phyloP scores from a whole-genome alignment of 2,329 filamentous ascomycete species.

The Alternaria gansuensis region DNA sequence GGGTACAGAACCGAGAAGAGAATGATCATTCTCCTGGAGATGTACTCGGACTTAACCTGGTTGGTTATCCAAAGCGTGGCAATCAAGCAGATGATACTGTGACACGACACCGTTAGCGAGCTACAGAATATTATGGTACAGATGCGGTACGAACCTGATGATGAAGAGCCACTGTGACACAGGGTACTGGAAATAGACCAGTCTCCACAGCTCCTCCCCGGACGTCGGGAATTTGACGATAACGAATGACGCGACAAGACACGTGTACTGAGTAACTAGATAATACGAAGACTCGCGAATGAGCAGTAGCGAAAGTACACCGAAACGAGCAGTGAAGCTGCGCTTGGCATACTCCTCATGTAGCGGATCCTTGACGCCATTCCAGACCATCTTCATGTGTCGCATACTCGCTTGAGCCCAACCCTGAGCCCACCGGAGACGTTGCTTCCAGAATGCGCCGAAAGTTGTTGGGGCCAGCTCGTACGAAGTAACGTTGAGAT shows the following conservation, averaged over 20 bases:
- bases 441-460: conserved; percentile 60
- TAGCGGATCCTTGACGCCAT: conserved; percentile 48
- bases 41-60: conserved; percentile 58
- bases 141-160: conserved; percentile 50
- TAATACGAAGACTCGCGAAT: conserved; percentile 60
- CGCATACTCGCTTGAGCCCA: conserved; percentile 60
- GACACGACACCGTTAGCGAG: conserved; percentile 26
- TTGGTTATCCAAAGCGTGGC: conserved; percentile 60
- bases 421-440: conserved; percentile 61
- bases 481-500: conserved; percentile 60
- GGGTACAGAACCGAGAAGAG: conserved; percentile 57
- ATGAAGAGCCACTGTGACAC: conserved; percentile 60
- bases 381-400: conserved; percentile 57
- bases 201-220: conserved; percentile 48
- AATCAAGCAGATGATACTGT: conserved; percentile 55
- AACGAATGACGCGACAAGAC: conserved; percentile 57
- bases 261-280: conserved; percentile 60
- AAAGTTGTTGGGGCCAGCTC: conserved; percentile 60
- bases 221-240: conserved; percentile 57
- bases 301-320: conserved; percentile 57
- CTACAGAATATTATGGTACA: conserved; percentile 11
- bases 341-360: conserved; percentile 44
- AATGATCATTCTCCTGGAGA: conserved; percentile 53
- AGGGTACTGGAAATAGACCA: conserved; percentile 61
- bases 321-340: conserved; percentile 52